Evolutionary conservation across 345 rosid species (phyloP).

Genomic region (Chamaenerion angustifolium): DNA sequence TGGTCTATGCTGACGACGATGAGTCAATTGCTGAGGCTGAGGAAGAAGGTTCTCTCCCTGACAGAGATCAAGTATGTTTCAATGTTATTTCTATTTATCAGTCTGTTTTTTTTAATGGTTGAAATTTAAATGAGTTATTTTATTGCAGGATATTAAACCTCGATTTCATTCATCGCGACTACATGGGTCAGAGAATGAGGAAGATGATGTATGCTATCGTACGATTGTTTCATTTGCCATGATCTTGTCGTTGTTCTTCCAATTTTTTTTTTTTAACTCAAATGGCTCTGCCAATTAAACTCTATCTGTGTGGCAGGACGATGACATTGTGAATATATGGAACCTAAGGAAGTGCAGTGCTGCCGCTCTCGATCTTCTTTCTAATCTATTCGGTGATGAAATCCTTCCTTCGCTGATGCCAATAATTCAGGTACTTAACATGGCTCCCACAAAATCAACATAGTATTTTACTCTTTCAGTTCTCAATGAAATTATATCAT

Average conservation of each 20-base stretch:
- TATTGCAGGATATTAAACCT: conserved; percentile 79
- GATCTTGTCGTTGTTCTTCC: background rate
- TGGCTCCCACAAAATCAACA: background rate
- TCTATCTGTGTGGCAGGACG: conserved; percentile 32
- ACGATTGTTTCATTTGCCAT: background rate
- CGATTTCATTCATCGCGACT: conserved; percentile 82
- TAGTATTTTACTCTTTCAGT: too few relatives aligned
- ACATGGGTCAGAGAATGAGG: conserved; percentile 74
- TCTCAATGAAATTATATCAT: too few relatives aligned
- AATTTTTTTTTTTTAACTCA: background rate
- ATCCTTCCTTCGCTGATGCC: conserved; percentile 94
- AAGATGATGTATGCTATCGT: conserved; percentile 49
- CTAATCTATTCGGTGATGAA: conserved; percentile 90
- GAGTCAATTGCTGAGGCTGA: conserved; percentile 83
- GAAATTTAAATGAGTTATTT: conserved; percentile 2
- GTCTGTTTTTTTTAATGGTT: background rate
- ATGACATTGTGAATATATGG: conserved; percentile 73
- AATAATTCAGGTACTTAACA: conserved; percentile 47
- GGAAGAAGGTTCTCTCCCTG: conserved; percentile 98
- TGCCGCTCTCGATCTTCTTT: conserved; percentile 82
- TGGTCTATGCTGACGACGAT: conserved; percentile 94
- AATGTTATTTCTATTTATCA: background rate
- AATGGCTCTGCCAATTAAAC: too few relatives aligned
- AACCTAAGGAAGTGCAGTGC: conserved; percentile 98
- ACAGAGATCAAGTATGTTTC: conserved; percentile 76